These are phyloP conservation scores for Megacollybia platyphylla DNA, from an alignment of 1,284 basidiomycete genomes.

Conservation along the genomic window DNA sequence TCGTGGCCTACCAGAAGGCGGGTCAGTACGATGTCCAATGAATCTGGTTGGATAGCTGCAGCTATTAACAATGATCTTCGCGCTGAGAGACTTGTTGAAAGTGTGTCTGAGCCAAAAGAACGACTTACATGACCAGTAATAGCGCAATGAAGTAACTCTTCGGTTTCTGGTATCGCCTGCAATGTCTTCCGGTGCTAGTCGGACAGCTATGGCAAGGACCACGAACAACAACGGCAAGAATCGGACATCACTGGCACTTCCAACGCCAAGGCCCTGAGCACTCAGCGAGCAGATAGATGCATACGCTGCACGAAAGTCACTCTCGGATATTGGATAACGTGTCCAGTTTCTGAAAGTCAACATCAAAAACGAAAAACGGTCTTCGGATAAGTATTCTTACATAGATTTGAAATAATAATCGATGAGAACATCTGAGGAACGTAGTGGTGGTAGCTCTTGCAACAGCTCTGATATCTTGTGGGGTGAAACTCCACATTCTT, in stretches of 20 bases:
- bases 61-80: slow-evolving; percentile 79
- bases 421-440: slow-evolving; percentile 61
- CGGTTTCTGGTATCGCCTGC: slow-evolving; percentile 67
- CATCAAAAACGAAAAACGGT: slow-evolving; percentile 2
- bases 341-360: slow-evolving; percentile 69
- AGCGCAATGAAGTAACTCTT: slow-evolving; percentile 70
- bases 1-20: slow-evolving; percentile 57
- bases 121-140: slow-evolving; percentile 85
- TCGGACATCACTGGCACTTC: slow-evolving; percentile 72
- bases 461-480: slow-evolving; percentile 84
- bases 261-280: slow-evolving; percentile 39
- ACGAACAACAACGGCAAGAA: slow-evolving; percentile 89
- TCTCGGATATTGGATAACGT: slow-evolving; percentile 86
- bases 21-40: slow-evolving; percentile 80
- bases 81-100: slow-evolving; percentile 30
- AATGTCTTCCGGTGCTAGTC: slow-evolving; percentile 76
- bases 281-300: slow-evolving; percentile 69
- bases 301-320: slow-evolving; percentile 74
- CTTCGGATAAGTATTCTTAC: slow-evolving; percentile 30
- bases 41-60: slow-evolving; percentile 84
- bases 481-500: slow-evolving; percentile 82
- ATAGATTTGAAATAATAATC: slow-evolving; percentile 69
- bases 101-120: slow-evolving; percentile 8
- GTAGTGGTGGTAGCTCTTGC: slow-evolving; percentile 72
- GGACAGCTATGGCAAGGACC: slow-evolving; percentile 81